Conservation (phyloP, 2,329 filamentous ascomycete species). For the Colletotrichum gloeosporioides region DNA sequence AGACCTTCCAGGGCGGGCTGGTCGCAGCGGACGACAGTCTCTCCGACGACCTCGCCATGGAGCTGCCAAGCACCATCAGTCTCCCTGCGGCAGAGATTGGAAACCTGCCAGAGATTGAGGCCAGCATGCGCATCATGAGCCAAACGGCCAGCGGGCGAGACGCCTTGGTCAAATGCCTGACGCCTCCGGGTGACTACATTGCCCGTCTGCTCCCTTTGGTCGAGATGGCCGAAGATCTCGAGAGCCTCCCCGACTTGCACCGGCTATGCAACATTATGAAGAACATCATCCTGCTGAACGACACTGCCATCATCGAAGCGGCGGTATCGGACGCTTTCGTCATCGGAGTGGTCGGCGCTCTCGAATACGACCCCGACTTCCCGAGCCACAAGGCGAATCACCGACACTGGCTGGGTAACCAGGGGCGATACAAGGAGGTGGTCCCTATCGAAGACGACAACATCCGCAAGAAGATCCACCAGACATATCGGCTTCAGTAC, state of each 20-base stretch:
- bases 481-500: constrained; percentile 94
- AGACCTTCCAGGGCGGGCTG: constrained; percentile 68
- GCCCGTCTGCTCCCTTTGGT: constrained; percentile 85
- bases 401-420: constrained; percentile 86
- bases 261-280: constrained; percentile 98
- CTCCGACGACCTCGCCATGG: constrained; percentile 84
- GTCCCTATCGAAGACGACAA: constrained; percentile 85
- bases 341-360: constrained; percentile 88
- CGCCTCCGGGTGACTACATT: constrained; percentile 81
- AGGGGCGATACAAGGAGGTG: constrained; percentile 94
- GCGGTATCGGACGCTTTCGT: constrained; percentile 90
- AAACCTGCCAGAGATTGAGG: constrained; percentile 84
- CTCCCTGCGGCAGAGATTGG: constrained; percentile 82
- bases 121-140: constrained; percentile 80
- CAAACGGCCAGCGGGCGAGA: constrained; percentile 79
- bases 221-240: constrained; percentile 87
- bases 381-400: constrained; percentile 98
- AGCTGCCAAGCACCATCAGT: constrained; percentile 72
- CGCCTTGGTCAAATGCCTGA: constrained; percentile 84
- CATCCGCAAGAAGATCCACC: constrained; percentile 90
- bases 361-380: constrained; percentile 98
- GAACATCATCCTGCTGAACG: constrained; percentile 90
- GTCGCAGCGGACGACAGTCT: constrained; percentile 80
- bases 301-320: constrained; percentile 92
- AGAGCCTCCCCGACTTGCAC: constrained; percentile 86